Conservation (phyloP, 1,139 yeast genomes). For the Taiozyma onychis region DNA sequence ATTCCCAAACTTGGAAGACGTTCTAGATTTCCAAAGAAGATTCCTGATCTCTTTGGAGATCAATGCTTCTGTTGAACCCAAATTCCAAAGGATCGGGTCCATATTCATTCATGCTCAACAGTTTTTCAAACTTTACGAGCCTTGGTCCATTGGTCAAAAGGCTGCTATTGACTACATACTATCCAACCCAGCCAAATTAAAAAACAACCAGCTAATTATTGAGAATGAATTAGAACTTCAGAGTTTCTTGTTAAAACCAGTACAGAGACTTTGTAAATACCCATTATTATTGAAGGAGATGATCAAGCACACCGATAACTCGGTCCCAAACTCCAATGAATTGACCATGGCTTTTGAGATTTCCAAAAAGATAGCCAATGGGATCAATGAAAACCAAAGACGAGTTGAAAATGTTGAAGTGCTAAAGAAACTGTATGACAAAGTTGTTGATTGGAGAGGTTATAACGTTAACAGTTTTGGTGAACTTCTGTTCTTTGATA, state of each 20-base stretch:
- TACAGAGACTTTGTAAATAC: slow-evolving; percentile 90
- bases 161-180: slow-evolving; percentile 79
- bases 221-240: slow-evolving; percentile 89
- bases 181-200: slow-evolving; percentile 53
- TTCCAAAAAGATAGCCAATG: slow-evolving; percentile 69
- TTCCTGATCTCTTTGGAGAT: slow-evolving; percentile 85
- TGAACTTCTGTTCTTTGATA: slow-evolving; percentile 71
- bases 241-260: slow-evolving; percentile 85
- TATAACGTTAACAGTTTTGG: slow-evolving; percentile 81
- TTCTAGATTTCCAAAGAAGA: slow-evolving; percentile 89
- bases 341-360: slow-evolving; percentile 64
- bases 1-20: slow-evolving; percentile 81
- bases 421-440: slow-evolving; percentile 59
- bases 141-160: slow-evolving; percentile 83
- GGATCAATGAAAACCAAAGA: slow-evolving; percentile 92
- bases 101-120: slow-evolving; percentile 78
- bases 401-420: slow-evolving; percentile 80
- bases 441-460: slow-evolving; percentile 94
- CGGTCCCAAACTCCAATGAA: slow-evolving; percentile 60
- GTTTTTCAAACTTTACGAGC: slow-evolving; percentile 85
- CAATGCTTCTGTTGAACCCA: slow-evolving; percentile 69
- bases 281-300: slow-evolving; percentile 79
- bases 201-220: slow-evolving; percentile 52
- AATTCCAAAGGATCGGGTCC: slow-evolving; percentile 82
- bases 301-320: slow-evolving; percentile 51